phyloP scores from a whole-genome alignment of 1,139 yeast species.

The Diutina ranongensis region DNA sequence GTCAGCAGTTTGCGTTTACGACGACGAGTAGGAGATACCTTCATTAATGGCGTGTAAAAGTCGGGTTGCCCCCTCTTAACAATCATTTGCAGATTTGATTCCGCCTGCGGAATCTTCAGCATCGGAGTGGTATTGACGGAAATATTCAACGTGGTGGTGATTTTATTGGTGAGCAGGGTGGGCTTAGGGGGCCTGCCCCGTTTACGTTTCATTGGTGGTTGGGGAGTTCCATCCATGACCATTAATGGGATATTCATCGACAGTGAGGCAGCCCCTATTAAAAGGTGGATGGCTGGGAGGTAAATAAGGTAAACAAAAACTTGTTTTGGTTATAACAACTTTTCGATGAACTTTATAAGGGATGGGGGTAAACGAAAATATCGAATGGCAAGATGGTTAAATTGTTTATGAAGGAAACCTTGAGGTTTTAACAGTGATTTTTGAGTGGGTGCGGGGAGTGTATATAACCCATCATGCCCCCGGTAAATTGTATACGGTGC shows the following conservation, averaged over 20 bases:
- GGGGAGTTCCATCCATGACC: conserved; percentile 1
- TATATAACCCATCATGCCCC: neutral
- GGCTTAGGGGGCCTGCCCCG: conserved; percentile 40
- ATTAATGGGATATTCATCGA: neutral
- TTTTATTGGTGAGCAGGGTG: conserved; percentile 21
- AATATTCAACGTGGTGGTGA: conserved; percentile 27
- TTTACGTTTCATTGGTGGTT: conserved; percentile 16
- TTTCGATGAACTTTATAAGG: too few relatives aligned
- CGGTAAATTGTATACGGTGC: neutral
- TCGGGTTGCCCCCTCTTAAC: conserved; percentile 36
- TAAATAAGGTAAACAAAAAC: neutral
- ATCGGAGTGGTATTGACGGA: conserved; percentile 24
- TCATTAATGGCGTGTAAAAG: conserved; percentile 35
- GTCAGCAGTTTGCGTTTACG: conserved; percentile 9
- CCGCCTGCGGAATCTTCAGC: conserved; percentile 16
- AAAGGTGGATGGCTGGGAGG: neutral
- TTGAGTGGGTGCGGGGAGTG: neutral
- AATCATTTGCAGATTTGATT: conserved; percentile 24
- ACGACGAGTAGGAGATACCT: conserved; percentile 26
- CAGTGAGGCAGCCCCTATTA: neutral
- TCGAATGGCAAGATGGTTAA: too few relatives aligned
- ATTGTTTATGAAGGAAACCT: too few relatives aligned
- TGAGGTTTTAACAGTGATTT: too few relatives aligned
- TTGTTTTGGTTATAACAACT: too few relatives aligned
- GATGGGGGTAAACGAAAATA: neutral